phyloP scores from a whole-genome alignment of 148 eudicot species.

The Agrostemma githago region DNA sequence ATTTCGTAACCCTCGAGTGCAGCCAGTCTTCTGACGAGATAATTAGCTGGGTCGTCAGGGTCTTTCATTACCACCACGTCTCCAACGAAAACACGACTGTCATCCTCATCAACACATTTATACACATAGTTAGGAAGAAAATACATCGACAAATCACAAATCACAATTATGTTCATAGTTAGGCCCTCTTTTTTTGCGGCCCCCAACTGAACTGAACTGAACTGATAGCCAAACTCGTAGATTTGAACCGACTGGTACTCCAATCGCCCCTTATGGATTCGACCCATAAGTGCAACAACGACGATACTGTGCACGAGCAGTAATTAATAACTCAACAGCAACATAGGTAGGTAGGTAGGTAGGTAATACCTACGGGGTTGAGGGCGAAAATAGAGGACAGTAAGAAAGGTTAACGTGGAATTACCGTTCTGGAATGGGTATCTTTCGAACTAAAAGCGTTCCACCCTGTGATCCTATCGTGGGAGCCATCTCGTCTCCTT shows the following conservation, averaged over 20 bases:
- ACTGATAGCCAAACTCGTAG: no score
- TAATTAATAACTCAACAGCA: no score
- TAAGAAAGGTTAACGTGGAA: conserved; percentile 6
- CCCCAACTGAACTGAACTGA: no score
- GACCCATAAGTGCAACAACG: no score
- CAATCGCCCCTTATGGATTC: no score
- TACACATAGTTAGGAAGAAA: neutral
- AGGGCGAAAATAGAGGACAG: neutral
- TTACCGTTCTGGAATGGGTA: conserved; percentile 72
- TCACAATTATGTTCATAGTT: neutral
- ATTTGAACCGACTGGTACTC: no score
- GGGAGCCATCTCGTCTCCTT: conserved; percentile 88
- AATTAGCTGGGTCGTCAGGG: conserved; percentile 53
- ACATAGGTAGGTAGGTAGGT: no score
- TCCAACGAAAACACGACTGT: conserved; percentile 73
- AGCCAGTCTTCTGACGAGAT: conserved; percentile 81
- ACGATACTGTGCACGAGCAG: no score
- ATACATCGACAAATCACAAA: neutral
- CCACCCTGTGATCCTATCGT: conserved; percentile 62
- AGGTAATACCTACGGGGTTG: no score
- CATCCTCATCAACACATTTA: conserved; percentile 19
- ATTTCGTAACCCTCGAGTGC: conserved; percentile 91
- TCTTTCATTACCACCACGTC: conserved; percentile 89
- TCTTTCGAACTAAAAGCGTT: conserved; percentile 82
- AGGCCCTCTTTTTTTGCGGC: neutral